phyloP scores from a whole-genome alignment of 2,329 filamentous ascomycete genomes.

The Colletotrichum australisinense region DNA sequence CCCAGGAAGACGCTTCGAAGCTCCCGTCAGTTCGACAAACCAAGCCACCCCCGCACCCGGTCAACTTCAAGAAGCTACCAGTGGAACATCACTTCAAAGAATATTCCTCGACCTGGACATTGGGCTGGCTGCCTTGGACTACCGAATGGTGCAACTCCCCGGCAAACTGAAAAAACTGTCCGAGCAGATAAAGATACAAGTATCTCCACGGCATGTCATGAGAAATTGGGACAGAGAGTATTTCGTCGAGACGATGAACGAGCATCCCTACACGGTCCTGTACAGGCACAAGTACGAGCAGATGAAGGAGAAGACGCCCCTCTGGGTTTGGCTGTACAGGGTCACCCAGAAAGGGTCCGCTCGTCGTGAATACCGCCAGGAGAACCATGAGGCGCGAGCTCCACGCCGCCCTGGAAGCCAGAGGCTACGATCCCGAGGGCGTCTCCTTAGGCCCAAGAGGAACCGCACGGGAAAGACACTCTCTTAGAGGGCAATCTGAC shows the following conservation, averaged over 20 bases:
- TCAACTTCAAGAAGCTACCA: background rate
- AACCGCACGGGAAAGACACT: background rate
- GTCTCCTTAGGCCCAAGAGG: background rate
- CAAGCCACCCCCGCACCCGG: background rate
- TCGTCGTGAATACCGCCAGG: conserved; percentile 6
- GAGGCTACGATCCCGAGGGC: conserved; percentile 17
- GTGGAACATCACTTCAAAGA: background rate
- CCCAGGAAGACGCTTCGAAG: background rate
- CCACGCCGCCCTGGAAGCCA: conserved; percentile 5
- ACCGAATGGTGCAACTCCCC: background rate
- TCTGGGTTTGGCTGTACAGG: conserved; percentile 12
- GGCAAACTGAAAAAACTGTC: background rate
- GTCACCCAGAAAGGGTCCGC: background rate
- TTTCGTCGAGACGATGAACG: background rate
- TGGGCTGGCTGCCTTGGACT: background rate
- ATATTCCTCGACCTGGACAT: conserved; percentile 8
- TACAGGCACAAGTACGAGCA: conserved; percentile 1
- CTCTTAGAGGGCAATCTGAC: background rate
- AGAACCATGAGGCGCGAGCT: background rate
- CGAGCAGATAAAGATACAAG: background rate
- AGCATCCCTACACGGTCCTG: conserved; percentile 5
- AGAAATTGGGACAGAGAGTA: background rate
- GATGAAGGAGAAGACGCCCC: conserved; percentile 12
- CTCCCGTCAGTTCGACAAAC: background rate
- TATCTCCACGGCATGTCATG: conserved; percentile 5